These are phyloP conservation scores for Centrapalus pauciflorus DNA, from an alignment of 129 eudicot genomes.

Conservation along the genomic window DNA sequence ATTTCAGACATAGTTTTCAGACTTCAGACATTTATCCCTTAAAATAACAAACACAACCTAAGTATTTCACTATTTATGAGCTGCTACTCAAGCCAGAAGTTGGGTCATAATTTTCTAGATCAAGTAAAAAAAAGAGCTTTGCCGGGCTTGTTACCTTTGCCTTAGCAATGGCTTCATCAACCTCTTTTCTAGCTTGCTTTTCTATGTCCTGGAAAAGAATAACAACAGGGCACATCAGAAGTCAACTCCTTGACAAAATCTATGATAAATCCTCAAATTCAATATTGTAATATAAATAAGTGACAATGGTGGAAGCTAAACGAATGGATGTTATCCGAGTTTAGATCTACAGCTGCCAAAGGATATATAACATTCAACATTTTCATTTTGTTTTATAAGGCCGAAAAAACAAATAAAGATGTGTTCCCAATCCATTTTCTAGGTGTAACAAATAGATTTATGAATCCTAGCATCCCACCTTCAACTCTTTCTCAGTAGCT, in stretches of 20 bases:
- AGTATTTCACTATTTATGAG: not conserved
- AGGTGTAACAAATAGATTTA: not conserved
- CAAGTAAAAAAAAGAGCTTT: not conserved
- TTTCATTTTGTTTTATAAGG: not conserved
- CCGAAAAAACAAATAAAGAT: not conserved
- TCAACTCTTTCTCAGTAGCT: constrained; percentile 80
- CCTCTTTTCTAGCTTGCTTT: constrained; percentile 81
- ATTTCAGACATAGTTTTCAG: too few relatives aligned
- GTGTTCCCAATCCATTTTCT: too few relatives aligned
- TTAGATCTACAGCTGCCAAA: not conserved
- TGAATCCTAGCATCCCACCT: constrained; percentile 41
- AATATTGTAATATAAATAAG: not conserved
- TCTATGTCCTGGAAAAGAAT: constrained; percentile 64
- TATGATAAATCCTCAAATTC: not conserved
- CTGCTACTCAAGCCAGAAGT: not conserved
- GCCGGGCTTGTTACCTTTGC: constrained; percentile 58
- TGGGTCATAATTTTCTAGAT: not conserved
- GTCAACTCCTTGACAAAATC: not conserved
- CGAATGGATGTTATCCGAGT: too few relatives aligned
- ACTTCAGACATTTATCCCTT: too few relatives aligned
- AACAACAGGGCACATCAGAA: not conserved
- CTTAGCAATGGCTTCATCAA: constrained; percentile 93
- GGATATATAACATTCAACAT: not conserved
- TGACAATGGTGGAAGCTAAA: not conserved
- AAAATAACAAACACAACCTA: too few relatives aligned